Evolutionary conservation across 2,329 filamentous ascomycete species (phyloP), one percentile per base, ranked within the genome.

Genomic region (Talaromyces atroroseus): DNA sequence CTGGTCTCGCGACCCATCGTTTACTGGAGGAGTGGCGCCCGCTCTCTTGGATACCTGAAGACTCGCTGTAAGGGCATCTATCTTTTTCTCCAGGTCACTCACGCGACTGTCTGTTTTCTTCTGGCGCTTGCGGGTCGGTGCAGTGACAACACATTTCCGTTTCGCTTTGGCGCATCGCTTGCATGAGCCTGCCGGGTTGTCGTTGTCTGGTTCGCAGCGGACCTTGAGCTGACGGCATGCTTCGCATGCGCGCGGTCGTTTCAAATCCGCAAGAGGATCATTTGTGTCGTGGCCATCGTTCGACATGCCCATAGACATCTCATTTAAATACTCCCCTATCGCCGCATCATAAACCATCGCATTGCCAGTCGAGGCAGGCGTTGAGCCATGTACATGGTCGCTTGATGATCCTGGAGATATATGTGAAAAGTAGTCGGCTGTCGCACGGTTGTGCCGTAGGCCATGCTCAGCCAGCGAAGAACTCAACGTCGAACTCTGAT

Each of bases 31-130:
- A 32, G 56, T 52, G 11, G 62, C 18, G 48, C 68, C 63, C 18
- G 60, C 53, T 5, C 64, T 65, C 51, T 71, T 69, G 10, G 71
- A 69, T 2, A 88, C 84, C 47, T 90, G 86, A 61, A 96, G 69
- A 36, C 85, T 90, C 6, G 90, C 89, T 7, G 89, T 95, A 68
- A 96, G 71, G 8, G 88, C 89, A 76, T 96, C 90, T 61, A 96
- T 92, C 76, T 95, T 95, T 78, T 87, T 90, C 77, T 96, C 91
- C 52, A 96, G 79, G 76, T 96, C 91, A 8, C 90, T 88, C 12
- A 96, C 91, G 52, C 90, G 82, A 62, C 85, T 92, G 69, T 95
- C 92, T 54, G 89, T 91, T 78, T 95, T 95, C 78, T 92, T 95
- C 76, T 92, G 89, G 46, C 91, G 81, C 74, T 95, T 95, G 42